A percentile compares a stretch with the other conserved stretches of the same genome.
Evolutionary conservation across 495 filamentous ascomycete genomes (phyloP).

Genomic region (Eremomyces bilateralis): DNA sequence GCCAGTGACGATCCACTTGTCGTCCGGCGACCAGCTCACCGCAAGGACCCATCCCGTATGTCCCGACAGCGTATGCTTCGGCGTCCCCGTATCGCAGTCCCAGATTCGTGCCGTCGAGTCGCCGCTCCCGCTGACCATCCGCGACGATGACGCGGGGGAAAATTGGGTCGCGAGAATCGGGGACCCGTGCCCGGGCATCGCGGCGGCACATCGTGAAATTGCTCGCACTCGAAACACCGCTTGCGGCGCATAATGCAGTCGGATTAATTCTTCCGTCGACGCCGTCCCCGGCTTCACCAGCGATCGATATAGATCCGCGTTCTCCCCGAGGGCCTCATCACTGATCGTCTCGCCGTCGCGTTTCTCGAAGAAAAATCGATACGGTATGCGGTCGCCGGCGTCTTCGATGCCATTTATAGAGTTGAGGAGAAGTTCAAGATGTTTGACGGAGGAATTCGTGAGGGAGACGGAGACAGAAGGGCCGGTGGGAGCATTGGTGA

Average conservation of each 20-base stretch:
- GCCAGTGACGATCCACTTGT: slow-evolving; percentile 63
- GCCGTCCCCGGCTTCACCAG: slow-evolving; percentile 39
- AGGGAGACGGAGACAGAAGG: slow-evolving; percentile 63
- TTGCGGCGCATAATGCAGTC: slow-evolving; percentile 68
- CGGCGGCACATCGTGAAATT: slow-evolving; percentile 71
- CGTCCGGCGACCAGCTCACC: slow-evolving; percentile 71
- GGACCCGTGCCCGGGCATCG: slow-evolving; percentile 79
- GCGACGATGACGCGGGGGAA: slow-evolving; percentile 57
- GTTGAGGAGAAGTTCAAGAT: slow-evolving; percentile 81
- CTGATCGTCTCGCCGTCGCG: slow-evolving; percentile 2
- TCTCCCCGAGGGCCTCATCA: slow-evolving; percentile 9
- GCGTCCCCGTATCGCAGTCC: slow-evolving; percentile 90
- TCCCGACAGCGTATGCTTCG: slow-evolving; percentile 71
- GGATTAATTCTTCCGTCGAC: slow-evolving; percentile 53
- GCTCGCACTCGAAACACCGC: slow-evolving; percentile 87
- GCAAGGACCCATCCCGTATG: slow-evolving; percentile 87
- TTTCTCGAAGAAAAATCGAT: slow-evolving; percentile 42
- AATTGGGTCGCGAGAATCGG: slow-evolving; percentile 78
- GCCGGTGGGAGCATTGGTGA: slow-evolving; percentile 42
- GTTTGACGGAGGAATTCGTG: slow-evolving; percentile 68
- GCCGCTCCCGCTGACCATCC: slow-evolving; percentile 74
- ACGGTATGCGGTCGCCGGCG: slow-evolving; percentile 60
- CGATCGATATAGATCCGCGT: slow-evolving; percentile 51
- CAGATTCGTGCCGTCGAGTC: slow-evolving; percentile 85
- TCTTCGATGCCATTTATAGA: slow-evolving; percentile 51